Base-by-base conservation (phyloP, 2,329 filamentous ascomycete species). In the Ophiocordyceps australis region DNA sequence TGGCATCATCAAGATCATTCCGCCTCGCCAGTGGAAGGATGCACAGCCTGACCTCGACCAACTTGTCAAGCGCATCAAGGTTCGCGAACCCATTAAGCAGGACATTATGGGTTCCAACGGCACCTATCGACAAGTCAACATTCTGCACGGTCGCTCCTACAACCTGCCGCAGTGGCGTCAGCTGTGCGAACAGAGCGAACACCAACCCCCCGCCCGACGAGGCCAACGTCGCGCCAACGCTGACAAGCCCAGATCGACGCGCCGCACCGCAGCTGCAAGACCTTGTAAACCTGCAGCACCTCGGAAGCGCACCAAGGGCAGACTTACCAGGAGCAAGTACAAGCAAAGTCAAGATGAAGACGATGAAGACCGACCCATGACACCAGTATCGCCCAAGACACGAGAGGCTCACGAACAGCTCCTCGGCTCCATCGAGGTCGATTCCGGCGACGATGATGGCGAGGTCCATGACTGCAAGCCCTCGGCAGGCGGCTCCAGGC, bases 21-120 rank as follows among this genome's bases (percentile, higher is more conserved):
- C 89, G 16, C 89, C 89, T 1, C 57, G 76, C 41, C 85, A 95
- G 67, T 98, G 89, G 89, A 89, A 69, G 50, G 70, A 85, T 35
- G 62, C 71, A 15, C 72, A 89, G 20, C 79, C 80, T 11, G 59
- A 67, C 20, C 68, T 94, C 33, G 74, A 89, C 43, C 78, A 94
- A 40, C 65, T 82, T 26, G 68, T 98, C 35, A 95, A 94, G 54
- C 74, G 77, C 33, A 80, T 98, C 48, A 76, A 74, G 44, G 85
- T 98, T 42, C 86, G 86, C 51, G 91, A 98, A 37, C 89, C 89
- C 4, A 95, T 98, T 47, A 93, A 83, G 45, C 89, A 98, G 50
- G 89, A 98, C 42, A 98, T 98, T 41, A 86, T 91, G 62, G 89
- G 89, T 22, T 82, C 80, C 26, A 82, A 86, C 45, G 91, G 89